Base-by-base conservation (phyloP, 2,329 filamentous ascomycete species). In the Epichloe amarillans region DNA sequence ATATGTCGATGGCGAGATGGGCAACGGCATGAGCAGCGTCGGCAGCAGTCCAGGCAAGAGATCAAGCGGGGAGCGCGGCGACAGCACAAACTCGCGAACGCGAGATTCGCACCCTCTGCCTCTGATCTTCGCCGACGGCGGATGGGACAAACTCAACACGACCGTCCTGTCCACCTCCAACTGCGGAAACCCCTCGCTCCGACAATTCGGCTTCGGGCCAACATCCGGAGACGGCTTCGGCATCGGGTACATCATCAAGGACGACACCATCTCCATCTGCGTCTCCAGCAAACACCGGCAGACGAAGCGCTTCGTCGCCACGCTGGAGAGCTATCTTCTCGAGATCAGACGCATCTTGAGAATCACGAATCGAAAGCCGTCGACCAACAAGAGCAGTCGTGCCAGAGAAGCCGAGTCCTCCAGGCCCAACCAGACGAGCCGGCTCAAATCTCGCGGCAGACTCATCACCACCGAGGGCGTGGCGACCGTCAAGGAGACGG, bases 181-280 rank as follows among this genome's bases (percentile, higher is more conserved):
- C 73, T 98, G 93, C 67, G 93, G 93, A 53, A 98, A 97, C 67
- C 93, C 93, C 0, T 88, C 85, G 0, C 80, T 98, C 17, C 83
- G 93, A 2, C 91, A 97, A 60, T 98, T 98, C 61, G 93, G 93
- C 3, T 98, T 98, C 64, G 93, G 93, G 0, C 93, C 93, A 1
- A 95, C 91, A 0, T 91, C 87, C 0, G 91, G 83, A 2, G 89
- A 96, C 57, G 93, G 93, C 0, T 97, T 97, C 62, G 93, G 93
- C 33, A 96, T 98, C 51, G 93, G 93, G 2, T 98, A 98, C 71
- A 97, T 98, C 61, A 96, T 98, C 77, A 98, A 98, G 69, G 66
- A 69, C 26, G 66, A 68, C 17, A 79, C 81, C 46, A 86, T 97
- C 54, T 88, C 84, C 45, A 91, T 98, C 54, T 97, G 93, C 66